Conservation (phyloP, 73 alveolate species). For the Stentor roeselii region DNA sequence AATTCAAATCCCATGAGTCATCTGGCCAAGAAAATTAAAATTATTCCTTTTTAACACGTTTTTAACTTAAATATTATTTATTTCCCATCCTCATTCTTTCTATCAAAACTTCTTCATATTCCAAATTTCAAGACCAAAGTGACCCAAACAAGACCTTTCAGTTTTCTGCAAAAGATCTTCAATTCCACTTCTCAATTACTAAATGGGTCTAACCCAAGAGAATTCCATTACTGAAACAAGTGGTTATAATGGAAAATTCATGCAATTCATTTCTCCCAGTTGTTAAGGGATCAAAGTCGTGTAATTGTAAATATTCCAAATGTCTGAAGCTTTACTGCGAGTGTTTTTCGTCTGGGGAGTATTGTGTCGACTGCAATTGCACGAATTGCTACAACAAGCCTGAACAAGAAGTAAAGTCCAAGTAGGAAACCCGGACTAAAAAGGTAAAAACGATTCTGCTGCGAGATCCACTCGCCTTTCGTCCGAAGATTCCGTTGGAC, state of each 20-base stretch:
- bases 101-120: no score
- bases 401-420: constrained; percentile 41
- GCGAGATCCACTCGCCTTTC: constrained; percentile 66
- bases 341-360: constrained; percentile 65
- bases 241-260: background rate
- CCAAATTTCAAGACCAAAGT: no score
- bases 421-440: constrained; percentile 26
- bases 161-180: no score
- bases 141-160: no score
- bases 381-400: constrained; percentile 61
- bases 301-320: constrained; percentile 71
- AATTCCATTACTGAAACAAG: no score
- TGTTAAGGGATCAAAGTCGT: constrained; percentile 24
- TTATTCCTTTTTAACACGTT: no score
- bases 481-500: constrained; percentile 45
- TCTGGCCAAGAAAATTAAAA: no score
- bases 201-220: no score
- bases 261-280: background rate
- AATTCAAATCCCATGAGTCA: no score
- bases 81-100: no score
- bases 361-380: constrained; percentile 66
- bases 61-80: no score
- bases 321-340: constrained; percentile 76
- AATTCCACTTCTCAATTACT: no score
- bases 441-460: constrained; percentile 35